Conservation (phyloP, 192 early-diverging fungal species). For the Rhizophagus clarus region DNA sequence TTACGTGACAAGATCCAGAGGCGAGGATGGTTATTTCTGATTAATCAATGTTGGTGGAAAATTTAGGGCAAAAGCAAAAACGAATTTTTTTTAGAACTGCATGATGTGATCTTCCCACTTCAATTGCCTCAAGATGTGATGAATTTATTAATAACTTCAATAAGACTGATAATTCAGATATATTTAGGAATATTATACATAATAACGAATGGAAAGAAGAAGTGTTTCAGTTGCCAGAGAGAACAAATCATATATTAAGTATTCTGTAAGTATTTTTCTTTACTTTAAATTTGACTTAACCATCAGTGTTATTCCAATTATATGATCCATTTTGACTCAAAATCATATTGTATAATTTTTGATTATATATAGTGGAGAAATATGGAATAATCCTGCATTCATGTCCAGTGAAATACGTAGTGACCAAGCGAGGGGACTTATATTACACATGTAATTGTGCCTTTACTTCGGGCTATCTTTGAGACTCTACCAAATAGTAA, state of each 20-base stretch:
- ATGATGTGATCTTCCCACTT: neutral
- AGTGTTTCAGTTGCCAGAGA: neutral
- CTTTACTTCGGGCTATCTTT: conserved; percentile 15
- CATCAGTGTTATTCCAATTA: neutral
- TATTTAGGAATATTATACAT: conserved; percentile 12
- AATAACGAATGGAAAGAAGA: neutral
- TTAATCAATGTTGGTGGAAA: conserved; percentile 7
- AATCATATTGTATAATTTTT: neutral
- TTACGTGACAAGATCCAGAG: neutral
- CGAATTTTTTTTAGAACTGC: neutral
- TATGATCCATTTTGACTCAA: neutral
- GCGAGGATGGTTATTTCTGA: conserved; percentile 25
- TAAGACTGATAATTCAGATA: neutral
- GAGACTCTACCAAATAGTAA: conserved; percentile 5
- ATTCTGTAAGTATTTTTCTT: neutral
- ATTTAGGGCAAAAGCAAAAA: conserved; percentile 1
- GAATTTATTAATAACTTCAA: conserved; percentile 22
- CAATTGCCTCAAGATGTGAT: neutral
- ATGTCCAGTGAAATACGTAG: neutral
- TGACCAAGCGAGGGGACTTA: conserved; percentile 10
- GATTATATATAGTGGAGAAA: neutral
- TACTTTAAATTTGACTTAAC: too few relatives aligned
- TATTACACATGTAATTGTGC: conserved; percentile 18
- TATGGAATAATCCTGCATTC: conserved; percentile 13
- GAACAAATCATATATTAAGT: conserved; percentile 5